Conservation (phyloP, 768 basidiomycete genomes). For the Psilocybe sp. region DNA sequence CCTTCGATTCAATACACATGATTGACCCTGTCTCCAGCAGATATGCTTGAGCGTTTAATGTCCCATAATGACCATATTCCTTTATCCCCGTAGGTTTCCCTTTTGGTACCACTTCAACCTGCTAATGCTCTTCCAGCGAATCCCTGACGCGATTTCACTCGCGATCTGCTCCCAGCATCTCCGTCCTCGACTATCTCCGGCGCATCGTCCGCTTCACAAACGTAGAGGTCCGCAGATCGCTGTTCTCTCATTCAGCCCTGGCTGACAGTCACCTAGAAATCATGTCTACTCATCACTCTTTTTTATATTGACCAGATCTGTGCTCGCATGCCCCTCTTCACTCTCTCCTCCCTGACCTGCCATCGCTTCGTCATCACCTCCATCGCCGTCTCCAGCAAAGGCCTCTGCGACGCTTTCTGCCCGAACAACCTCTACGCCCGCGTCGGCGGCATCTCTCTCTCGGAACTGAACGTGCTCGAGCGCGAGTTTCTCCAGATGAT, state of each 20-base stretch:
- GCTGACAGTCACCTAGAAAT: conserved; percentile 46
- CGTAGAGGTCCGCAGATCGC: conserved; percentile 65
- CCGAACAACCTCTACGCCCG: conserved; percentile 93
- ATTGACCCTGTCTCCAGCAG: conserved; percentile 48
- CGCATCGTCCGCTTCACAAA: conserved; percentile 95
- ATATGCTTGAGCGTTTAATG: conserved; percentile 95
- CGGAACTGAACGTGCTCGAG: conserved; percentile 92
- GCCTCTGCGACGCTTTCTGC: conserved; percentile 93
- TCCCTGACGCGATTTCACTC: conserved; percentile 96
- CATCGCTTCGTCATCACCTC: conserved; percentile 97
- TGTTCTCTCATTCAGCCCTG: conserved; percentile 8
- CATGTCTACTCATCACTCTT: conserved; percentile 77
- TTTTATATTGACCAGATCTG: conserved; percentile 96
- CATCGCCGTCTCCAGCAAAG: conserved; percentile 90
- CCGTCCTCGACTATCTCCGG: conserved; percentile 87
- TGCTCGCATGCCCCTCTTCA: conserved; percentile 82
- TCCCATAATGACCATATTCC: conserved; percentile 95
- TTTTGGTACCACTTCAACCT: conserved; percentile 13
- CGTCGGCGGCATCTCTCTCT: conserved; percentile 90
- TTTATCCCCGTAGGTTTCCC: conserved; percentile 66
- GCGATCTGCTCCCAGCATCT: conserved; percentile 83
- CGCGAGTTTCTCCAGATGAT: conserved; percentile 89
- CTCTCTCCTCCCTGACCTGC: conserved; percentile 91
- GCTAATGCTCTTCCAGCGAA: conserved; percentile 50
- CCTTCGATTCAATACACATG: conserved; percentile 1